Base-by-base conservation (phyloP, 495 filamentous ascomycete genomes). In the Hyaloscypha hepaticicola region DNA sequence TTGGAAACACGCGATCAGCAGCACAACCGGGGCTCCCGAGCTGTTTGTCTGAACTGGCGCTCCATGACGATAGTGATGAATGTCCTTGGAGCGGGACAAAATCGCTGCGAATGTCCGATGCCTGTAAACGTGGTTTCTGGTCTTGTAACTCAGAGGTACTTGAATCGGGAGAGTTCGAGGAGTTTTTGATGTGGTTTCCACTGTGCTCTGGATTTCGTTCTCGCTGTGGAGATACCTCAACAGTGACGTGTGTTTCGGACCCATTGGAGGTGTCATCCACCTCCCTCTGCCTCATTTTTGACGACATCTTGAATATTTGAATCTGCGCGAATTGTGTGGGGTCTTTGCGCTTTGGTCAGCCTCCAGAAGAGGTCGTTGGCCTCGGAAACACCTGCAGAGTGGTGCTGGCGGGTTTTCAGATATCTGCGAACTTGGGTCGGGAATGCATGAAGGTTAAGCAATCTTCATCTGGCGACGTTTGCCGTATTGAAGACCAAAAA, bases 1-100 rank as follows among this genome's bases (percentile, higher is more conserved):
- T 89, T 14, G 92, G 92, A 63, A 92, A 96, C 24, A 96, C 88
- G 27, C 89, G 83, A 69, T 94, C 90, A 9, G 48, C 12, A 12
- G 8, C 25, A 28, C 55, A 55, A 12, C 51, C 63, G 11, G 66
- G 66, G 27, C 58, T 69, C 5, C 58, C 59, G 24, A 65, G 25
- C 24, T 65, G 66, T 11, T 61, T 65, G 34, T 63, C 62, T 24
- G 62, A 69, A 26, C 38, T 63, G 0, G 63, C 55, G 59, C 59
- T 65, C 63, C 58, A 65, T 3, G 58, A 58, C 7, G 66, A 65
- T n/a, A 45, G 0, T 25, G 16, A 2, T 4, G n/a, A 25, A 26
- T 58, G 6, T 25, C 9, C 6, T 25, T 26, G 26, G n/a, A 34
- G 14, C 1, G 61, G 61, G 1, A 29, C 33, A 21, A 28, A 64